Evolutionary conservation across 371 early-diverging fungal species (phyloP), one percentile per base, ranked within the genome.

Genomic region (Amoeboaphelidium protococcarum): DNA sequence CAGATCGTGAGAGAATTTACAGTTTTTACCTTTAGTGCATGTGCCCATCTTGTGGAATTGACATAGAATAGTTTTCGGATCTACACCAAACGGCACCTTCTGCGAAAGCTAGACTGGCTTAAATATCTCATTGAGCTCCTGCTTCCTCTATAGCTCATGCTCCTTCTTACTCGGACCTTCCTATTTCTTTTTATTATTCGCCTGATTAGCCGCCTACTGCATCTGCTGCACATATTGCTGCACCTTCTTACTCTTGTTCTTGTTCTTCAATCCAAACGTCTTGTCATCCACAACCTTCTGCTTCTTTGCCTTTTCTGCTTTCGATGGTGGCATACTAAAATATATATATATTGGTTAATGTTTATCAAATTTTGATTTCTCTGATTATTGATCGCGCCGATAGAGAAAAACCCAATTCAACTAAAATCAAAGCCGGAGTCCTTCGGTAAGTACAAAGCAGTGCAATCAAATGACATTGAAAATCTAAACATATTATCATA

Each of bases 1-100:
- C 47, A 76, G 53, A 59, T 95, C 92, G 62, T 98, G 99, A 44
- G 92, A 89, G 68, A 94, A 98, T 71, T 96, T 96, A 75, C 99
- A 98, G 57, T 78, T 76, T 57, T 69, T 63, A 37, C 95, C 96
- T 60, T 90, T 89, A 45, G 72, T 71, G 64, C 99, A 98, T 45
- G 66, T 64, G 6, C 95, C 94, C 16, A 69, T 68, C 66, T 92
- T 88, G 70, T 89, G 96, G 57, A 76, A 80, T 42, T 70, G 65
- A 64, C 99, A 98, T 25, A 91, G 63, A 1, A 98, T 77, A n/a
- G 96, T 83, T 58, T 94, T 94, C 41, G 99, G 99, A 61, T 98
- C 89, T 6, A 86, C 86, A 40, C 99, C 92, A 58, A 92, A 94
- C 2, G 99, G 97, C 41, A 97, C 92, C 64, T 95, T 97, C 60